These are phyloP conservation scores for Penicillium occitanis DNA, from an alignment of 2,329 filamentous ascomycete genomes.

Conservation along the genomic window DNA sequence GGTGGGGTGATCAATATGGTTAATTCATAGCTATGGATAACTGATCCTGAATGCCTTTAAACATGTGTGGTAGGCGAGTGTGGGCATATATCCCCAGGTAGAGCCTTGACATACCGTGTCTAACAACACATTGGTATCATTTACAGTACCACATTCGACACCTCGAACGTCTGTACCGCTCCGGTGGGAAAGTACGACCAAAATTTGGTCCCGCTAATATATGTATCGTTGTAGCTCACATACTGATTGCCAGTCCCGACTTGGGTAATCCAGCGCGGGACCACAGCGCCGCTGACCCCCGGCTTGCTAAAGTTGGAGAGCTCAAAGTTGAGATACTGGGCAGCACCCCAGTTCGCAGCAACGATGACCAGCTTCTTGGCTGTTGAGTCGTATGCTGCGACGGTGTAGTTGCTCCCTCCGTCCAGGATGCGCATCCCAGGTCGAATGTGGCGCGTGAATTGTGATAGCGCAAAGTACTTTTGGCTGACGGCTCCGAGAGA, in stretches of 20 bases:
- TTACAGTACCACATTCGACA: constrained; percentile 3
- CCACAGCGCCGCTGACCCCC: constrained; percentile 2
- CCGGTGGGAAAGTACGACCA: constrained; percentile 10
- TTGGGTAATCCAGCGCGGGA: constrained; percentile 9
- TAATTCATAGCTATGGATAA: background rate
- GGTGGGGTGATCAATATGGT: background rate
- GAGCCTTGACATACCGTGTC: too few species aligned
- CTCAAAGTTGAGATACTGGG: constrained; percentile 9
- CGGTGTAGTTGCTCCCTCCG: constrained; percentile 5
- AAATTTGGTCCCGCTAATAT: constrained; percentile 9
- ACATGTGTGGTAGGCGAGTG: background rate
- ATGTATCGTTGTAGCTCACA: background rate
- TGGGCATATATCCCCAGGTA: background rate
- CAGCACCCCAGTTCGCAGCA: constrained; percentile 10
- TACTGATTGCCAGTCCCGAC: background rate
- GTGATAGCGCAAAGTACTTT: constrained; percentile 1
- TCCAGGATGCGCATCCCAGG: constrained; percentile 6
- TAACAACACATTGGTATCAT: background rate
- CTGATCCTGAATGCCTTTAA: background rate
- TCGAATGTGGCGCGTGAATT: constrained; percentile 8
- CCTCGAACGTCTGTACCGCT: constrained; percentile 8
- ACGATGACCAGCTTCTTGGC: constrained; percentile 7
- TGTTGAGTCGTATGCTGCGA: constrained; percentile 6
- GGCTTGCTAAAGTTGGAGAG: constrained; percentile 1
- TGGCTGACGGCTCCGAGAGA: constrained; percentile 6